These are phyloP conservation scores for Tremella yokohamensis DNA, from an alignment of 768 basidiomycete genomes.

Conservation along the genomic window DNA sequence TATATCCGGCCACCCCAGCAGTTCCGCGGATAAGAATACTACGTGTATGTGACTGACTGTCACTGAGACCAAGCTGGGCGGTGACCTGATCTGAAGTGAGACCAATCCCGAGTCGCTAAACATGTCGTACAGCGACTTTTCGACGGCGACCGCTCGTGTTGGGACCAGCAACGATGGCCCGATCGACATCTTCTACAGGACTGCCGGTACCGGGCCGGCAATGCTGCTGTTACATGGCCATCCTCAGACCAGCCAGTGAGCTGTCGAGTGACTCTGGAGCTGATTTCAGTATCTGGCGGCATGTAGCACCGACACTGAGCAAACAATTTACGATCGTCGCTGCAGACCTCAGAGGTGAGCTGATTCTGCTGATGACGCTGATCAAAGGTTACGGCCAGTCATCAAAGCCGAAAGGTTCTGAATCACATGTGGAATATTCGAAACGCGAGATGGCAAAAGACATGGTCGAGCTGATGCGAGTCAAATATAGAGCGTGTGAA, in stretches of 20 bases:
- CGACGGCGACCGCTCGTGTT: too few species aligned
- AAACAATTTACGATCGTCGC: slow-evolving; percentile 36
- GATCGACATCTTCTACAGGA: slow-evolving; percentile 14
- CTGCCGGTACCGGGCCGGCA: slow-evolving; percentile 17
- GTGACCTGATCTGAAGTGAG: too few species aligned
- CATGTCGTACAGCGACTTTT: too few species aligned
- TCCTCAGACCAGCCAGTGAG: slow-evolving; percentile 36
- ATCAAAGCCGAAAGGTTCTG: slow-evolving; percentile 34
- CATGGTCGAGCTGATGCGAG: slow-evolving; percentile 42
- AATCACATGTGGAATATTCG: slow-evolving; percentile 41
- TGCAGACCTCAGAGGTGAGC: slow-evolving; percentile 39
- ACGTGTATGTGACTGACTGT: too few species aligned
- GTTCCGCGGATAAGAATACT: too few species aligned
- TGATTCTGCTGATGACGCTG: background rate
- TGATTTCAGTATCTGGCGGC: slow-evolving; percentile 36
- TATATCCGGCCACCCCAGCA: too few species aligned
- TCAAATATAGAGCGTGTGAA: background rate
- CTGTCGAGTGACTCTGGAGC: background rate
- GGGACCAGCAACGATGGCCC: slow-evolving; percentile 3
- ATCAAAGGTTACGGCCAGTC: slow-evolving; percentile 38
- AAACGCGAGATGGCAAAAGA: slow-evolving; percentile 49
- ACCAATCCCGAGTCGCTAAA: too few species aligned
- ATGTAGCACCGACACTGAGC: slow-evolving; percentile 22
- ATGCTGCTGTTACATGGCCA: slow-evolving; percentile 38
- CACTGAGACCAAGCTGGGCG: too few species aligned